Conservation (phyloP, 345 rosid genomes). For the Melaleuca alternifolia region DNA sequence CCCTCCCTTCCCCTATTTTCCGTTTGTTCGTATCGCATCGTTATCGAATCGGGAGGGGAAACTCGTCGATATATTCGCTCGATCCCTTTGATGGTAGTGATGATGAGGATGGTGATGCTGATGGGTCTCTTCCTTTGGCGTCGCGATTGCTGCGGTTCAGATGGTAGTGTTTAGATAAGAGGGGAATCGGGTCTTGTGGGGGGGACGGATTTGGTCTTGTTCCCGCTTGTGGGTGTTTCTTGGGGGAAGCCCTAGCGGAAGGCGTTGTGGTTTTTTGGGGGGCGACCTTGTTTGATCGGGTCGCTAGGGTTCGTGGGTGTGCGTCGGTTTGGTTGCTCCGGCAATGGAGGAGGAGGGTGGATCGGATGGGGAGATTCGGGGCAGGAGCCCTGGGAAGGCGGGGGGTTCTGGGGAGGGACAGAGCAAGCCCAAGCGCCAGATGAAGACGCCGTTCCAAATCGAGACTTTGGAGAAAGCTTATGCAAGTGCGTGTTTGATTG, state of each 20-base stretch:
- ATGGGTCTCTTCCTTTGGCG: not conserved
- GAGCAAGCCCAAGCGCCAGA: slow-evolving; percentile 88
- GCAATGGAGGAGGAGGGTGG: not conserved
- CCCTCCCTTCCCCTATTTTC: not conserved
- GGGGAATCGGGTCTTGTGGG: not conserved
- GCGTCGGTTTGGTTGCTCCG: not conserved
- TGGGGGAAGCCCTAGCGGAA: not conserved
- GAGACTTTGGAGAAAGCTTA: slow-evolving; percentile 81
- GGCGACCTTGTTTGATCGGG: not conserved
- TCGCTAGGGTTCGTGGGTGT: not conserved
- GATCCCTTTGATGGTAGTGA: not conserved
- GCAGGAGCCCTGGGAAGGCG: not conserved
- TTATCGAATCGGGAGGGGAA: not conserved
- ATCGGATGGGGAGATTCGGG: not conserved
- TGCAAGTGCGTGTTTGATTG: slow-evolving; percentile 26
- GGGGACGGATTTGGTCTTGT: not conserved
- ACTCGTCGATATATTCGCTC: not conserved
- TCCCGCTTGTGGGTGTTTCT: not conserved
- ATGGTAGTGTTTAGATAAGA: not conserved
- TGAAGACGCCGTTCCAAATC: slow-evolving; percentile 97
- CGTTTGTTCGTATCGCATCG: not conserved
- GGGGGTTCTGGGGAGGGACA: slow-evolving; percentile 34
- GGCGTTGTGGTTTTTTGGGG: not conserved
- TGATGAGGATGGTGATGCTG: not conserved
- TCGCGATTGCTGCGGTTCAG: not conserved